Evolutionary conservation across 805 yeast species (phyloP).

Genomic region (Clavispora santaluciae): DNA sequence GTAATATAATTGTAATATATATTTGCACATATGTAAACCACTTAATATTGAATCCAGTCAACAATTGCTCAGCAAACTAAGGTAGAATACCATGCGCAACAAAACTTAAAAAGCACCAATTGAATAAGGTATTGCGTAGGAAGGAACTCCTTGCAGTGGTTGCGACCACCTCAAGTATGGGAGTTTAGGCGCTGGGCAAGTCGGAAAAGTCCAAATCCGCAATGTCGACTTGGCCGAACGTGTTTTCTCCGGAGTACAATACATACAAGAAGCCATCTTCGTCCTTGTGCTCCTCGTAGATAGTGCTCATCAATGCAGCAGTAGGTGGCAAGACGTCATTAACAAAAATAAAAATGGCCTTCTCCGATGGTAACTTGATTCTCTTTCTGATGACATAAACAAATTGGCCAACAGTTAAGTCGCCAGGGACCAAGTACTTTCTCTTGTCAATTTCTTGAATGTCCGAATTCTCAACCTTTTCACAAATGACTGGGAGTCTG

Average conservation of each 20-base stretch:
- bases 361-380: constrained; percentile 91
- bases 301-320: constrained; percentile 91
- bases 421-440: constrained; percentile 93
- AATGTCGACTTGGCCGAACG: constrained; percentile 62
- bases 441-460: constrained; percentile 96
- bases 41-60: constrained; percentile 1
- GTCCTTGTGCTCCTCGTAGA: constrained; percentile 95
- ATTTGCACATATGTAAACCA: not conserved
- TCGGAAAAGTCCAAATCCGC: constrained; percentile 17
- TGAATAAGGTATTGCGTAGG: not conserved
- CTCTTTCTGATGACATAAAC: constrained; percentile 96
- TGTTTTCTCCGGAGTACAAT: constrained; percentile 94
- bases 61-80: not conserved
- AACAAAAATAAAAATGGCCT: constrained; percentile 96
- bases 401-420: constrained; percentile 95
- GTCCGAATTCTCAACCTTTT: constrained; percentile 93
- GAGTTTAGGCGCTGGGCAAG: constrained; percentile 1
- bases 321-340: constrained; percentile 97
- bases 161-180: not conserved
- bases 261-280: constrained; percentile 97
- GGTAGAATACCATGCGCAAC: not conserved
- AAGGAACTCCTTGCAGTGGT: not conserved
- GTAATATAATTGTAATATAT: too few relatives aligned
- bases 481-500: constrained; percentile 95
- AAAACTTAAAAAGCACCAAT: not conserved